Evolutionary conservation across 345 rosid species (phyloP).

Genomic region (Moricandia moricandioides): DNA sequence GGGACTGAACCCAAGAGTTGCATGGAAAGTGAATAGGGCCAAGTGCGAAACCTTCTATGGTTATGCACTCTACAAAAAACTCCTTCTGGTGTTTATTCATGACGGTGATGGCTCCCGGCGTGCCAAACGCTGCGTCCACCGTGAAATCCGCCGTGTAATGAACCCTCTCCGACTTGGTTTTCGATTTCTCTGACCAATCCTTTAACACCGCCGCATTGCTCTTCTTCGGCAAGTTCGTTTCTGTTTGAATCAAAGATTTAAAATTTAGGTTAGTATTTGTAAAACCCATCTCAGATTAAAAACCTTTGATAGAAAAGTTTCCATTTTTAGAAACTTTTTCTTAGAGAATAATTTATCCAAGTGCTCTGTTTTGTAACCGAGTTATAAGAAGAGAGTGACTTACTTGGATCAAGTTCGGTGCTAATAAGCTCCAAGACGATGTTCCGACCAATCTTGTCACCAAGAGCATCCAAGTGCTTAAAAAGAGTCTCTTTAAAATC

Average conservation of each 20-base stretch:
- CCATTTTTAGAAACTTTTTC: background rate
- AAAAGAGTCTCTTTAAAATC: background rate
- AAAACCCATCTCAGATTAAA: too few relatives aligned
- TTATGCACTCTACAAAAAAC: conserved; percentile 82
- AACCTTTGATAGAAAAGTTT: too few relatives aligned
- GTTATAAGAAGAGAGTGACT: background rate
- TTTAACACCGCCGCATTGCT: conserved; percentile 67
- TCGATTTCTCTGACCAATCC: conserved; percentile 86
- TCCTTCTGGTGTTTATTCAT: conserved; percentile 85
- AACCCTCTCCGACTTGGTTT: conserved; percentile 72
- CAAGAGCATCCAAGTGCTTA: background rate
- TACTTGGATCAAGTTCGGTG: background rate
- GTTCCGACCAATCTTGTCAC: background rate
- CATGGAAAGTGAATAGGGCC: conserved; percentile 93
- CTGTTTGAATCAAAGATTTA: too few relatives aligned
- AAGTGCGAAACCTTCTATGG: conserved; percentile 77
- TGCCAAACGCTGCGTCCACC: conserved; percentile 69
- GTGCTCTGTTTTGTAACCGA: background rate
- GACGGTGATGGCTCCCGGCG: conserved; percentile 85
- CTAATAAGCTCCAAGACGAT: background rate
- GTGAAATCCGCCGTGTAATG: conserved; percentile 82
- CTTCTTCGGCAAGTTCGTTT: conserved; percentile 71
- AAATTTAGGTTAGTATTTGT: too few relatives aligned
- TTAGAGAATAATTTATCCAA: too few relatives aligned
- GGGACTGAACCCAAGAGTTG: conserved; percentile 92